Evolutionary conservation across 2,329 filamentous ascomycete species (phyloP).

Genomic region (Paracamarosporium sp.): DNA sequence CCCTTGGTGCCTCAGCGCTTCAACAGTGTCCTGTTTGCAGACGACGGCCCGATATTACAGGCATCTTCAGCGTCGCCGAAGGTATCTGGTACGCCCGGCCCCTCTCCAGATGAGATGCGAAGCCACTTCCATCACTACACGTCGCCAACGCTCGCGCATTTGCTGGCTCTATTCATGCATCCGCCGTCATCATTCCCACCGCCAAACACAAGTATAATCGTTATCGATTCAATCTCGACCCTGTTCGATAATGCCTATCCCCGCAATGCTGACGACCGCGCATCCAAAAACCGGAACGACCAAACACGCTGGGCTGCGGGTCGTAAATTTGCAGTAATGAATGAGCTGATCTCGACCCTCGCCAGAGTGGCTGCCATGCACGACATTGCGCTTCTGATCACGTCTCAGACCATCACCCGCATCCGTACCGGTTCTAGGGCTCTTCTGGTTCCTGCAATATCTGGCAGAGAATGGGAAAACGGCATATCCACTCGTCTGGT

Average conservation of each 20-base stretch:
- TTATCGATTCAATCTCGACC: conserved; percentile 80
- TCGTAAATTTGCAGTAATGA: conserved; percentile 67
- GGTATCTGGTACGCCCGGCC: conserved; percentile 8
- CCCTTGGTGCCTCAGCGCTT: conserved; percentile 58
- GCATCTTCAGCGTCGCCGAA: conserved; percentile 18
- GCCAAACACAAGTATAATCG: conserved; percentile 67
- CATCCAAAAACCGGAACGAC: conserved; percentile 52
- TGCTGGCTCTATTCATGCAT: conserved; percentile 75
- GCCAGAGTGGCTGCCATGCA: conserved; percentile 77
- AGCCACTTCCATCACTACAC: conserved; percentile 70
- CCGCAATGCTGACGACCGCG: conserved; percentile 55
- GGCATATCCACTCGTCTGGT: conserved; percentile 76
- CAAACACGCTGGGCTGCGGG: conserved; percentile 56
- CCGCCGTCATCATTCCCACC: conserved; percentile 71
- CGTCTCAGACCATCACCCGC: conserved; percentile 83
- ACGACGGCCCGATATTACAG: conserved; percentile 6
- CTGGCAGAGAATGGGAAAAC: conserved; percentile 80
- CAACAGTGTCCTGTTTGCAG: conserved; percentile 50
- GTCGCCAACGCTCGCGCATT: conserved; percentile 65
- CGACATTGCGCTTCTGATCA: conserved; percentile 75
- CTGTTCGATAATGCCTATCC: conserved; percentile 81
- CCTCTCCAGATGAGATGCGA: conserved; percentile 37
- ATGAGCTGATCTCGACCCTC: conserved; percentile 65
- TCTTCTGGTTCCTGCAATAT: conserved; percentile 76
- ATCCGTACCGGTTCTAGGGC: conserved; percentile 72